Evolutionary conservation across 345 rosid species (phyloP).

Genomic region (Hibiscus tridactylites): DNA sequence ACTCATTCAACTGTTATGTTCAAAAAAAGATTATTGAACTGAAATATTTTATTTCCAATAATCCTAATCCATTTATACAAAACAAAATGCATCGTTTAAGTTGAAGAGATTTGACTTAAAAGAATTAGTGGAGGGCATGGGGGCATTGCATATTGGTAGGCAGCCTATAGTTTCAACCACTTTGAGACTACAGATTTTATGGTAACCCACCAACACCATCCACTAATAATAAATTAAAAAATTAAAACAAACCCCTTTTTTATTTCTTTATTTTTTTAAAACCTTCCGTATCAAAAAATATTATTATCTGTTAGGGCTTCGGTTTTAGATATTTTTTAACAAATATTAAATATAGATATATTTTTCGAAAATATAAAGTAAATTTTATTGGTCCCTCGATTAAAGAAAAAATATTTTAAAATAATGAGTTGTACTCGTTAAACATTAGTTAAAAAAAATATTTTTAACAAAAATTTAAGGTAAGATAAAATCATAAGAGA

Average conservation of each 20-base stretch:
- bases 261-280: not conserved
- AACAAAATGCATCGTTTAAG: not conserved
- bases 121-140: not conserved
- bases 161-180: conserved; percentile 3
- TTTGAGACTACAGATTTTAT: not conserved
- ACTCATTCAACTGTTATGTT: not conserved
- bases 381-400: too few species aligned
- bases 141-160: not conserved
- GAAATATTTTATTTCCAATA: not conserved
- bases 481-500: too few species aligned
- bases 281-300: too few species aligned
- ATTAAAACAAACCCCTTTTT: not conserved
- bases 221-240: not conserved
- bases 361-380: too few species aligned
- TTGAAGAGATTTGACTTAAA: not conserved
- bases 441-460: too few species aligned
- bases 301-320: too few species aligned
- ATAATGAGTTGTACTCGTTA: too few species aligned
- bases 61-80: not conserved
- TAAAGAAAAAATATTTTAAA: too few species aligned
- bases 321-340: too few species aligned
- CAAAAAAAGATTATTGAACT: not conserved
- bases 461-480: too few species aligned
- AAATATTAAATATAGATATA: too few species aligned
- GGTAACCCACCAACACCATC: not conserved